Conservation (phyloP, 768 basidiomycete species). For the Collybiopsis confluens region DNA sequence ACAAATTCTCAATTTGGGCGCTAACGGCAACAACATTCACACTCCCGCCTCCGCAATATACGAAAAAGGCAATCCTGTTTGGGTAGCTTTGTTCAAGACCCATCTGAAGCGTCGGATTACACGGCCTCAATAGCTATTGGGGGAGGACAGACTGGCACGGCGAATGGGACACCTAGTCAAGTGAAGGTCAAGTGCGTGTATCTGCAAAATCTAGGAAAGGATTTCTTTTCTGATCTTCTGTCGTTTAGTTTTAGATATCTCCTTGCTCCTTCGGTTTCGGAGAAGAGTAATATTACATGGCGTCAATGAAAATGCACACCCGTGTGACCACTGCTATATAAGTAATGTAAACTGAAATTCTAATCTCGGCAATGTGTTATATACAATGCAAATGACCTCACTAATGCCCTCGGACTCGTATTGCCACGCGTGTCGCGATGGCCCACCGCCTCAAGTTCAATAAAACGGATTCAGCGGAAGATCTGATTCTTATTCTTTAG, state of each 20-base stretch:
- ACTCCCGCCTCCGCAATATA: constrained; percentile 75
- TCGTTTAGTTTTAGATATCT: constrained; percentile 42
- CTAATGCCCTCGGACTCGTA: too few species aligned
- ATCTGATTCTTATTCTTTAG: too few species aligned
- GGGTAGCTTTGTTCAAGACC: constrained; percentile 73
- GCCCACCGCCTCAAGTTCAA: too few species aligned
- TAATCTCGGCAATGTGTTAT: too few species aligned
- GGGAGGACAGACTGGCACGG: constrained; percentile 32
- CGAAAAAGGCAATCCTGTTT: constrained; percentile 57
- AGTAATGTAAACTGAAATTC: too few species aligned
- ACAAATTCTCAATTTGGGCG: constrained; percentile 63
- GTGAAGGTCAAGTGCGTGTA: constrained; percentile 50
- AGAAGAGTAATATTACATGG: constrained; percentile 64
- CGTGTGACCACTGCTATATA: too few species aligned
- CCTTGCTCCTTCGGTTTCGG: constrained; percentile 48
- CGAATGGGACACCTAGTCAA: constrained; percentile 31
- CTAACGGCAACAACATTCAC: constrained; percentile 43
- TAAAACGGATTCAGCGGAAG: too few species aligned
- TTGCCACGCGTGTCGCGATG: too few species aligned
- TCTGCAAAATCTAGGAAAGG: neutral
- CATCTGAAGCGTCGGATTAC: constrained; percentile 49
- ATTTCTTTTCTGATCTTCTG: neutral
- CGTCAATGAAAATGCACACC: too few species aligned
- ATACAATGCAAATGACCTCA: too few species aligned
- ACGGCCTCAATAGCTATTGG: constrained; percentile 45